Base-by-base conservation (phyloP, 441 rosid genomes). In the Metrosideros polymorpha region DNA sequence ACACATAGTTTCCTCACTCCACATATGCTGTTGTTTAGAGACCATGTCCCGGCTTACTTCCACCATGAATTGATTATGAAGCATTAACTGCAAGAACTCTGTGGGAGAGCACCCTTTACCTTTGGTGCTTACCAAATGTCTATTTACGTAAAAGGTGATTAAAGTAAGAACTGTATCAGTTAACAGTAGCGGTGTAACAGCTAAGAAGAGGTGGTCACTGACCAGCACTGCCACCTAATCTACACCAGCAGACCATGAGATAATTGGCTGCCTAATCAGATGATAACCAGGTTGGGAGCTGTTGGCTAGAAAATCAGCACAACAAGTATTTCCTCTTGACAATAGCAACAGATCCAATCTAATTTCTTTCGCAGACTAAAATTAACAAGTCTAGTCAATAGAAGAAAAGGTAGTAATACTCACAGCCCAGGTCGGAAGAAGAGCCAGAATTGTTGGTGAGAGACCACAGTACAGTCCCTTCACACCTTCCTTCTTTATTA, bases 351-450 rank as follows among this genome's bases (percentile, higher is more conserved):
- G 45, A 66, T 10, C 45, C 47, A 35, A 66, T 6, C 15, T 66
- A 39, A 35, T 66, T 35, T 42, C 5, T 0, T 66, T 19, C 15
- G 43, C 47, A 66, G 79, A 66, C 17, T 66, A 19, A 6, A 66
- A 66, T 12, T 9, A 39, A 66, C 15, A 35, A 35, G 47, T 66
- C 47, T 66, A 66, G n/a, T 66, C 79, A 22, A 66, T 3, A 66
- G 84, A 63, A 49, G 19, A 53, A 22, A 43, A 61, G 53, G 45
- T 76, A 63, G 77, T 56, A 84, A 84, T 82, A 90, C 99, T 94
- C 92, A 97, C 99, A 54, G 99, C 97, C 99, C 99, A 97, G 84
- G 94, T 97, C 14, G 99, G 98, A 83, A 96, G 98, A 82, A 97
- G 91, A 51, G 99, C 99, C 86, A 96, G 59, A 85, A 97, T 91